Conservation (phyloP, 805 yeast species). For the Torulaspora franciscae region DNA sequence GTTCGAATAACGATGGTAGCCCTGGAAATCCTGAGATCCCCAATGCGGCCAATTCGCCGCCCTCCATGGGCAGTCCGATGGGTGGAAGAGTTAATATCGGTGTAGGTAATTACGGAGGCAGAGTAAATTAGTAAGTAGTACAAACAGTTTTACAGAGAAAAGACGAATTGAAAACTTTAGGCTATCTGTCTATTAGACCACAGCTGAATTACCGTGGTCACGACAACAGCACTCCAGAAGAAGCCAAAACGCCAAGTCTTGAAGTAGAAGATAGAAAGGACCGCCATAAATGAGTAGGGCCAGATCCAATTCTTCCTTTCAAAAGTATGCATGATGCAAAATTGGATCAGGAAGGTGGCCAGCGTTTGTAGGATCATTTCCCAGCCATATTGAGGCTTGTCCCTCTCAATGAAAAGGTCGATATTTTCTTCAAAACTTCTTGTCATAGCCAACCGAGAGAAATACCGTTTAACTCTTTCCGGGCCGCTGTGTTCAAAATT, state of each 20-base stretch:
- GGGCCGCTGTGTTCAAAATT: constrained; percentile 32
- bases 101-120: constrained; percentile 20
- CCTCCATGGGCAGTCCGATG: constrained; percentile 15
- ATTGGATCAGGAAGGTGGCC: constrained; percentile 17
- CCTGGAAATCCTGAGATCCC: constrained; percentile 7
- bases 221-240: constrained; percentile 16
- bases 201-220: background rate
- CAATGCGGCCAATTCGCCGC: constrained; percentile 9
- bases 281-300: constrained; percentile 20
- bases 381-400: constrained; percentile 31
- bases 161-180: background rate
- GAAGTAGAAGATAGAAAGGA: constrained; percentile 5
- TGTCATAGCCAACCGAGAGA: constrained; percentile 41
- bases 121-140: constrained; percentile 7
- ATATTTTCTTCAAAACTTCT: constrained; percentile 36
- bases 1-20: constrained; percentile 11
- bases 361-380: constrained; percentile 21
- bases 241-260: constrained; percentile 14
- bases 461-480: constrained; percentile 30
- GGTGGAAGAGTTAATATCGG: constrained; percentile 27
- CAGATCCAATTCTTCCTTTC: constrained; percentile 10
- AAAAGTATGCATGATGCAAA: constrained; percentile 8
- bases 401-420: constrained; percentile 26
- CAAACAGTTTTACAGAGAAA: background rate
- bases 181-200: background rate